Base-by-base conservation (phyloP, 2,329 filamentous ascomycete species). In the Exophiala spinifera region DNA sequence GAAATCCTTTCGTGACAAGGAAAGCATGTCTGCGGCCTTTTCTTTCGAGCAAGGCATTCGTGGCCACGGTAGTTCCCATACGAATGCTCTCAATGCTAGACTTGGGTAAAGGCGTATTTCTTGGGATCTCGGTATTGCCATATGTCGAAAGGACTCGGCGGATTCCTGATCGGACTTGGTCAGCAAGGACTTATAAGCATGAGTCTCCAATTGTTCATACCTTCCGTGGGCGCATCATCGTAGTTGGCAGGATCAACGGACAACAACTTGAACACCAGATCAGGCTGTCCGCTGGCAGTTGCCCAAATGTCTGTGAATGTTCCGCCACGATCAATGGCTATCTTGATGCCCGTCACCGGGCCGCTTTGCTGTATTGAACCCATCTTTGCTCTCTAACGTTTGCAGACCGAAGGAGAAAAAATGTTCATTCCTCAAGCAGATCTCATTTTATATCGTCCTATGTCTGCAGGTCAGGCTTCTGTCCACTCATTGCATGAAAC, bases 11-110 rank as follows among this genome's bases (percentile, higher is more conserved):
- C 0, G 91, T 95, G 7, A 94, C 89, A 1, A 96, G 83, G 70
- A 96, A 80, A 10, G 87, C 90, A 64, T 92, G 92, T 62, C 84
- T 84, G 71, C 95, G 89, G 46, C 91, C 91, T 69, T 95, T 96
- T 61, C 91, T 79, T 71, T 96, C 91, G 2, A 96, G 77, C 52
- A 95, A 72, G 0, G 90, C 90, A 67, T 95, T 95, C 1, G 90
- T 95, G 11, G 89, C 90, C 13, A 95, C 90, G 0, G 90, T 95
- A 2, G 90, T 95, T 43, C 90, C 90, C 89, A 95, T 95, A 3
- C 61, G 47, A 25, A 52, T 19, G 14, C 43, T 40, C 13, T 42
- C 50, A 11, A 52, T 47, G 43, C 23, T n/a, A 14, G 20, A 23
- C 34, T 31, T 13, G 2, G 10, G 17, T 2, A 52, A 21, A 8